These are phyloP conservation scores for Blastobotrys buckinghamii DNA, from an alignment of 1,139 yeast species.

Conservation along the genomic window DNA sequence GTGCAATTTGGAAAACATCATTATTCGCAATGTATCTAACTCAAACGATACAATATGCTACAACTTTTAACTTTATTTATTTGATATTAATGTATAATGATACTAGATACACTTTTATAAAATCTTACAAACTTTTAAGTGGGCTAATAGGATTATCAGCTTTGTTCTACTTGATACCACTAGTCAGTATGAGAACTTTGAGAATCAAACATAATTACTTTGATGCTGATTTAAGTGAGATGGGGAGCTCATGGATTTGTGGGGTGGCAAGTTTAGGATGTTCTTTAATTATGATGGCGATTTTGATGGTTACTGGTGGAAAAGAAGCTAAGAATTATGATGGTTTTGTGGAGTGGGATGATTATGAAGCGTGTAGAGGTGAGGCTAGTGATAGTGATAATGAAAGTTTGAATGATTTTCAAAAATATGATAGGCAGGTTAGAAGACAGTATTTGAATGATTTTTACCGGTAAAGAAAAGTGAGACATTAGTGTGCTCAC, in stretches of 20 bases:
- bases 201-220: slow-evolving; percentile 17
- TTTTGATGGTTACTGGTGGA: background rate
- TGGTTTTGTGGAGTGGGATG: background rate
- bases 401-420: background rate
- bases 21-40: slow-evolving; percentile 23
- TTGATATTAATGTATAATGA: slow-evolving; percentile 2
- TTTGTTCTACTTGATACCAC: slow-evolving; percentile 14
- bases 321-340: background rate
- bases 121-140: slow-evolving; percentile 20
- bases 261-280: background rate
- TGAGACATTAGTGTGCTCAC: background rate
- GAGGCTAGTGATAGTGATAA: background rate
- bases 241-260: slow-evolving; percentile 19
- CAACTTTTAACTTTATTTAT: slow-evolving; percentile 17
- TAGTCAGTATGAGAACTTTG: slow-evolving; percentile 16
- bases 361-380: background rate
- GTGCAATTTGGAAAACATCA: slow-evolving; percentile 19
- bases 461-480: no score
- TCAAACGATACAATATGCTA: slow-evolving; percentile 21
- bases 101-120: slow-evolving; percentile 14
- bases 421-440: background rate
- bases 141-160: slow-evolving; percentile 14
- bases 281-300: background rate
- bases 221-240: slow-evolving; percentile 17
- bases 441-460: no score